A percentile compares a stretch with the other conserved stretches of the same genome.
These are phyloP conservation scores for Austroboletus eburneus DNA, from an alignment of 768 basidiomycete genomes.

Conservation along the genomic window DNA sequence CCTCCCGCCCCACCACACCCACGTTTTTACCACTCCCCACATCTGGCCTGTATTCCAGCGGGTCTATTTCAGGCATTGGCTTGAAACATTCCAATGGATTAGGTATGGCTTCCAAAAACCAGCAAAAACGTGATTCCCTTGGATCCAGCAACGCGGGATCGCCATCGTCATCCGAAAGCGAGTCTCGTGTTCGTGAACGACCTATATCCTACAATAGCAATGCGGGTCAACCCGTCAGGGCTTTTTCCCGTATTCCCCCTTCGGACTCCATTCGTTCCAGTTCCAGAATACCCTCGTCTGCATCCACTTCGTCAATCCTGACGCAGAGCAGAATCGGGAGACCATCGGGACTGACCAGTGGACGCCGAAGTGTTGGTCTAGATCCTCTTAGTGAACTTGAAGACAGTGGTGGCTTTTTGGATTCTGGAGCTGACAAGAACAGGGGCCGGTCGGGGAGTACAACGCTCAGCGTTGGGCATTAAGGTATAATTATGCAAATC, in stretches of 20 bases:
- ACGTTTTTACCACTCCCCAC: constrained; percentile 73
- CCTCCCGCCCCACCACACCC: constrained; percentile 70
- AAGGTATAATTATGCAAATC: constrained; percentile 14
- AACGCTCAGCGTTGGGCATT: constrained; percentile 19
- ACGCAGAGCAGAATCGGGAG: constrained; percentile 46
- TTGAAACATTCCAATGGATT: constrained; percentile 62
- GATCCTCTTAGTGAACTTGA: constrained; percentile 26
- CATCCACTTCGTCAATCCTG: constrained; percentile 28
- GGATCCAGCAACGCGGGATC: constrained; percentile 40
- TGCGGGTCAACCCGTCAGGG: constrained; percentile 26
- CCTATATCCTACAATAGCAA: constrained; percentile 26
- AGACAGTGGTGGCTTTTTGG: constrained; percentile 13
- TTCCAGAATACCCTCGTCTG: constrained; percentile 38
- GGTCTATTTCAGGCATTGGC: constrained; percentile 34
- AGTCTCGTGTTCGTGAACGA: constrained; percentile 24
- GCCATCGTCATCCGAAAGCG: constrained; percentile 28
- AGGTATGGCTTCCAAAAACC: constrained; percentile 35
- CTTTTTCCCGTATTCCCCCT: constrained; percentile 41
- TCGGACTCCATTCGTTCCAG: constrained; percentile 40
- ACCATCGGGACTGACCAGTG: constrained; percentile 35
- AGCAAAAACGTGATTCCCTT: constrained; percentile 60
- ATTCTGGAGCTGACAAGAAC: constrained; percentile 15
- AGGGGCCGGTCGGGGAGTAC: constrained; percentile 29
- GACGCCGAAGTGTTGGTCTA: constrained; percentile 40
- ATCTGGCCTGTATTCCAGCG: constrained; percentile 42